A percentile compares a stretch with the other conserved stretches of the same genome.
phyloP scores from a whole-genome alignment of 768 basidiomycete species.

The Hygrocybe coccinea region DNA sequence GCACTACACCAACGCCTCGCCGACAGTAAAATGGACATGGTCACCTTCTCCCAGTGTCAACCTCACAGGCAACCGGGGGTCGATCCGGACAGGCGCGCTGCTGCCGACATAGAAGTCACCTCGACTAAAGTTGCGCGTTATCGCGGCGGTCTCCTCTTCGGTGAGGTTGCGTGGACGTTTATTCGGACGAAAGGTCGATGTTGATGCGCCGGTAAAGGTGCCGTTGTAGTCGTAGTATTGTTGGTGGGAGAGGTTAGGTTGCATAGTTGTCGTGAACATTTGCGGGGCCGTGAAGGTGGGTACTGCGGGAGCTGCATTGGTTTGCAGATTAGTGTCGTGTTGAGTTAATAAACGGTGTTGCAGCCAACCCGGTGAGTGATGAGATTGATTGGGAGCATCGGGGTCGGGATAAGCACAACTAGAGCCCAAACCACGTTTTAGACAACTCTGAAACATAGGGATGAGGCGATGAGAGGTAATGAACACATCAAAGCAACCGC shows the following conservation, averaged over 20 bases:
- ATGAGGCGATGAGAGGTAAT: neutral
- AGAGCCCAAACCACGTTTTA: slow-evolving; percentile 71
- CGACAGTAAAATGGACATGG: slow-evolving; percentile 63
- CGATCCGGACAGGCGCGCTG: slow-evolving; percentile 78
- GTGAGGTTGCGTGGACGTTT: slow-evolving; percentile 77
- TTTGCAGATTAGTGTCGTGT: slow-evolving; percentile 12
- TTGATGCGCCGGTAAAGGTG: slow-evolving; percentile 60
- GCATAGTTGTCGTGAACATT: slow-evolving; percentile 47
- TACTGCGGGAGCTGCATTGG: slow-evolving; percentile 29
- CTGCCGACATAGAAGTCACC: slow-evolving; percentile 80
- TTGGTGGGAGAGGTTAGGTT: slow-evolving; percentile 51
- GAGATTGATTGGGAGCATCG: slow-evolving; percentile 47
- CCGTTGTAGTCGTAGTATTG: slow-evolving; percentile 78
- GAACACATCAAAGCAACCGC: slow-evolving; percentile 6
- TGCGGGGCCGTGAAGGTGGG: slow-evolving; percentile 43
- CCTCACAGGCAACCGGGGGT: slow-evolving; percentile 72
- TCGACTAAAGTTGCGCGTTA: slow-evolving; percentile 74
- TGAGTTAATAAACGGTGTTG: slow-evolving; percentile 11
- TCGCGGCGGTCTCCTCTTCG: slow-evolving; percentile 78
- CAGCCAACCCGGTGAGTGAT: slow-evolving; percentile 37
- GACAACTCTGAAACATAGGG: slow-evolving; percentile 53
- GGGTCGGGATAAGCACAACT: slow-evolving; percentile 77
- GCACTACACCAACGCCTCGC: slow-evolving; percentile 37
- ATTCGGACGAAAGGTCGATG: slow-evolving; percentile 73
- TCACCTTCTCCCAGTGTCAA: slow-evolving; percentile 79